These are phyloP conservation scores for Saccharomycopsis hybrid DNA, from an alignment of 1,139 yeast genomes.

Conservation along the genomic window DNA sequence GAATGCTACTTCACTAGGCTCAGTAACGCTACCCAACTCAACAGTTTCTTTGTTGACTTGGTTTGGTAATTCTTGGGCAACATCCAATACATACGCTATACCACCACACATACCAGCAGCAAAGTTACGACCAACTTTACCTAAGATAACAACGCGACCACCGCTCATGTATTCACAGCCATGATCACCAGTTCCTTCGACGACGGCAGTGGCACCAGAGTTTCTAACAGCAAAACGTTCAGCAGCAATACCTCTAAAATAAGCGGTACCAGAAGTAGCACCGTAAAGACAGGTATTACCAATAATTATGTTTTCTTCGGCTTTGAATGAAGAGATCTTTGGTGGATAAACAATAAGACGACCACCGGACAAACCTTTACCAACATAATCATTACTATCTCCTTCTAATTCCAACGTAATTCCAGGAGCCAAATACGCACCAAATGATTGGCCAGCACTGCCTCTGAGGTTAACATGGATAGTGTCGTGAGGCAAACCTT, in stretches of 20 bases:
- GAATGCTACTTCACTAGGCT: conserved; percentile 90
- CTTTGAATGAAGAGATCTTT: conserved; percentile 71
- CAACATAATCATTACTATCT: conserved; percentile 96
- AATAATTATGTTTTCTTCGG: conserved; percentile 92
- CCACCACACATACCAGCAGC: conserved; percentile 99
- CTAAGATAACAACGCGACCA: conserved; percentile 92
- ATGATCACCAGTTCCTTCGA: conserved; percentile 97
- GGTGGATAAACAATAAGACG: conserved; percentile 91
- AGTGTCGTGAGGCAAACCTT: conserved; percentile 92
- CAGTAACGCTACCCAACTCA: conserved; percentile 69
- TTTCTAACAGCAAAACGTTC: conserved; percentile 98
- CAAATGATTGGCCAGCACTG: conserved; percentile 97
- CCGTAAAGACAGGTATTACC: conserved; percentile 98
- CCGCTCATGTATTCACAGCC: conserved; percentile 99
- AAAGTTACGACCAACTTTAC: conserved; percentile 88
- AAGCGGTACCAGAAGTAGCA: conserved; percentile 93
- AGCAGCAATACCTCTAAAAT: conserved; percentile 95
- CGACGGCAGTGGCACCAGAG: conserved; percentile 96
- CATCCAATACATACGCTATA: conserved; percentile 92
- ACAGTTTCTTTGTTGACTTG: conserved; percentile 81
- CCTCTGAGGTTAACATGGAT: conserved; percentile 88
- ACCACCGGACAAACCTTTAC: conserved; percentile 97
- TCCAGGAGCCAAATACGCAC: conserved; percentile 96
- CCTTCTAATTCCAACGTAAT: conserved; percentile 93
- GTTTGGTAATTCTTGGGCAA: conserved; percentile 80